Evolutionary conservation across 2,329 filamentous ascomycete genomes (phyloP), one percentile per base, ranked within the genome.

Genomic region (Trichoderma lentiforme): DNA sequence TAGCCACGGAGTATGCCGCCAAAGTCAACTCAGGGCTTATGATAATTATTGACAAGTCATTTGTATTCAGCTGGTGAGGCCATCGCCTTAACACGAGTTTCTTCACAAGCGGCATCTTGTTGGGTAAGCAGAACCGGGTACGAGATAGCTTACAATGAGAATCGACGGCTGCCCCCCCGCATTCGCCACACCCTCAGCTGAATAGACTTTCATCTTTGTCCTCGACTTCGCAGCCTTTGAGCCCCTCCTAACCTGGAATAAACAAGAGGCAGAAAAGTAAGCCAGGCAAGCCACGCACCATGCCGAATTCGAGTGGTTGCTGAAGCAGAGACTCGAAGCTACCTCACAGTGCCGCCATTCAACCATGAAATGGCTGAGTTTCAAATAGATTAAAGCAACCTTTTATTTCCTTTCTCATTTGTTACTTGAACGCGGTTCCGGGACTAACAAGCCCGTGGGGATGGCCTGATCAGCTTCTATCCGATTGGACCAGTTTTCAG

Each of bases 261-360:
- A 53, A 36, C 56, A 61, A 21, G 26, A 61, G 34, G 66, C 26
- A 53, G 43, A 34, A 34, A 63, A 39, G 68, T 32, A 57, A 70
- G 43, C 58, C 60, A 70, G 18, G 47, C 34, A 57, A 71, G 69
- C 69, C 69, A 71, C 69, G 28, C 51, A 60, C 61, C 26, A 58
- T 34, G 62, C 69, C 61, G 51, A 6, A 58, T 63, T 58, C 53
- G 68, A 63, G 30, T 28, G 51, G 47, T 26, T 56, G 56, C 60
- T 63, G 34, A 36, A 71, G 47, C 32, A 69, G 60, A 70, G 30
- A 53, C 61, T 56, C 69, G 61, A 60, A 26, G 51, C 47, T 66
- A 66, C 51, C 28, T 65, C 12, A 65, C 34, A 34, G 47, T 71
- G 53, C 61, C 69, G 69, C 69, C 21, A 47, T 53, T 15, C 69